Base-by-base conservation (phyloP, 768 basidiomycete species). In the Lactarius vividus region DNA sequence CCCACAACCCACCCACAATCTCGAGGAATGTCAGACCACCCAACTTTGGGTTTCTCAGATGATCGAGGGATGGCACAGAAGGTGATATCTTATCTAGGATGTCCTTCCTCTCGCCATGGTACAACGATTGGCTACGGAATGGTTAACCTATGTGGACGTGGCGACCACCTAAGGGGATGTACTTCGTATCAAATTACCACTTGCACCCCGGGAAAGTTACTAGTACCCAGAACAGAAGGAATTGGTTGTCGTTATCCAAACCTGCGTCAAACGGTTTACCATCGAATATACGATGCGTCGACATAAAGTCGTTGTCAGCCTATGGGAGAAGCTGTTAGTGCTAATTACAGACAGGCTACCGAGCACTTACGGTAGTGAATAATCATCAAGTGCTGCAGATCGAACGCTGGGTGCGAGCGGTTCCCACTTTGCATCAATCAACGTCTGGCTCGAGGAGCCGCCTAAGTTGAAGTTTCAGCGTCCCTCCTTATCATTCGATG, bases 401-500 rank as follows among this genome's bases (percentile, higher is more conserved):
- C 85, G 13, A 78, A 72, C 23, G 80, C 80, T 0, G 87, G 87
- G 81, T 4, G 83, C 86, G 16, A 87, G 77, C 1, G 83, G 84
- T 71, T 89, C 88, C 86, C 86, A 89, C 75, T 89, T 89, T 0
- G 81, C 82, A 66, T 81, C 81, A 57, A 89, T 82, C n/a, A 87
- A 77, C 0, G 81, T 83, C 39, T 77, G 66, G 66, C 87, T 82
- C 61, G 79, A 74, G 4, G 82, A 82, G 33, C 79, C 74, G 59
- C 79, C 84, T 86, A 57, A 33, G 3, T 4, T 20, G 29, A 67
- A 44, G 18, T 54, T 57, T 35, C 39, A 33, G 31, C 57, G 33
- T 44, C 18, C 61, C 37, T 62, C 59, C 37, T 63, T 59, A 58
- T 54, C 46, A 18, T 33, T 49, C n/a, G 10, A 46, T 10, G 33